Conservation (phyloP, 495 filamentous ascomycete genomes). For the Penicillium roqueforti region DNA sequence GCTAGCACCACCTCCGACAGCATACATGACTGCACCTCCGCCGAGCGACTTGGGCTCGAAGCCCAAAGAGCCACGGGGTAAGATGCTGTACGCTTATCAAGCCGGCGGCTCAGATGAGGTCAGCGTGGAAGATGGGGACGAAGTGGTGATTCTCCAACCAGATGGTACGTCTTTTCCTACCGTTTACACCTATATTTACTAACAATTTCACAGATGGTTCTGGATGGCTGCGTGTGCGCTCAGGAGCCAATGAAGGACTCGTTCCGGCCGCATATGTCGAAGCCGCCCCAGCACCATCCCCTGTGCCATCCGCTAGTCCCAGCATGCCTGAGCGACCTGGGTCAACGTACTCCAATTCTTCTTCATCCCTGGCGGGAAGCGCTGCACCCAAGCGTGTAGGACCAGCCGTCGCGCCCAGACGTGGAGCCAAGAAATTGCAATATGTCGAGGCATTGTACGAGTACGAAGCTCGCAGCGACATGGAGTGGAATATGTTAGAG, state of each 20-base stretch:
- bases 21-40: constrained; percentile 67
- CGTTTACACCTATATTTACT: neutral
- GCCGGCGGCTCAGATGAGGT: constrained; percentile 76
- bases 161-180: constrained; percentile 63
- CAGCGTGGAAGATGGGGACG: constrained; percentile 68
- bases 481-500: constrained; percentile 84
- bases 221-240: constrained; percentile 82
- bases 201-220: constrained; percentile 62
- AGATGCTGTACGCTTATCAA: constrained; percentile 86
- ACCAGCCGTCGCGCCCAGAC: constrained; percentile 84
- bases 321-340: constrained; percentile 47
- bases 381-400: constrained; percentile 73
- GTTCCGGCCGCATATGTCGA: constrained; percentile 85
- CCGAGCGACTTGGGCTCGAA: constrained; percentile 27
- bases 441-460: constrained; percentile 93
- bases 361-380: constrained; percentile 62
- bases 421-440: constrained; percentile 91
- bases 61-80: constrained; percentile 63
- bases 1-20: constrained; percentile 79
- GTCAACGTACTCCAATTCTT: constrained; percentile 78
- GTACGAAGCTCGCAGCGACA: constrained; percentile 79
- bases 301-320: constrained; percentile 32
- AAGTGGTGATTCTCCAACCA: constrained; percentile 74
- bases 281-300: constrained; percentile 43
- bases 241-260: constrained; percentile 65